Evolutionary conservation across 768 basidiomycete species (phyloP), one percentile per base, ranked within the genome.

Genomic region (Pleurotus cornucopiae): DNA sequence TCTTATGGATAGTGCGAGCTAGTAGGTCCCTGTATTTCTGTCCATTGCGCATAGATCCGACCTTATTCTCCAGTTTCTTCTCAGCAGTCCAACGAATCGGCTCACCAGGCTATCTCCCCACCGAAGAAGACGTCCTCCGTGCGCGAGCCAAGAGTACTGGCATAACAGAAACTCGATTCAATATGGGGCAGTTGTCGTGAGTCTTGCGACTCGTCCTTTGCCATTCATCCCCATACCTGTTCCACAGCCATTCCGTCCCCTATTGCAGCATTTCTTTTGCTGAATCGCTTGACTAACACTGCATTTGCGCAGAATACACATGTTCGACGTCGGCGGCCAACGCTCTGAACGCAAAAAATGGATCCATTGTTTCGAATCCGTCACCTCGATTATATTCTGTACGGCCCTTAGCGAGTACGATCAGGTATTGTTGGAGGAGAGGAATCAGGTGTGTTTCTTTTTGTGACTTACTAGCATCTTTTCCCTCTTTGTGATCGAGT

Each of bases 1-100:
- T 66, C 75, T 97, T 12, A 96, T 95, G 92, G 95, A 97, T 66
- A 90, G 84, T n/a, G 95, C 95, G 0, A 77, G 78, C 44, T 96
- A 96, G 91, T 92, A 62, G 66, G 89, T 80, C 9, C 21, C 6
- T 20, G 41, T 34, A 34, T 23, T 13, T 26, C 1, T 41, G 49
- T 7, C 56, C 64, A 37, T 41, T 20, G 23, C 21, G 43, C 21
- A 7, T 40, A 34, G 13, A 40, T 41, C 18, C 13, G 12, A 37
- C 18, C 25, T 4, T 23, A n/a, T 51, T 30, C 23, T 26, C 14
- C 58, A 94, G 91, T 69, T 98, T 98, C 73, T 95, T 97, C 71
- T 76, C 78, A 9, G 84, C 93, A 53, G 87, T 94, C 7, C 71
- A 83, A n/a, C 84, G 94, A 45, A 94, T 98, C 67, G 91, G 90